Base-by-base conservation (phyloP, 352 stramenopile genomes). In the Globisporangium heterothallicum region DNA sequence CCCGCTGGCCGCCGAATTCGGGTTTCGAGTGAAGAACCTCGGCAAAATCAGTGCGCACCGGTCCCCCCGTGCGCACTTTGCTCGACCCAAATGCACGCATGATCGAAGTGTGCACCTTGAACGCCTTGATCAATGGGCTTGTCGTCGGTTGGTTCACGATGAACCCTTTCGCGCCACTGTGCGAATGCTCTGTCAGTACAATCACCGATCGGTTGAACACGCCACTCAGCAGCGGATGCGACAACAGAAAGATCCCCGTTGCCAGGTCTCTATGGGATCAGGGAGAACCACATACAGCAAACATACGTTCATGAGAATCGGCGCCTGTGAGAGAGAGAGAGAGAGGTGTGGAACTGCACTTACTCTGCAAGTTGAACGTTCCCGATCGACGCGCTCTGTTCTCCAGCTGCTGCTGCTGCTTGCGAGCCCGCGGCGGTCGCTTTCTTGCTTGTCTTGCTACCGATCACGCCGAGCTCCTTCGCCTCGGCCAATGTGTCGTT, bases 121-220 rank as follows among this genome's bases (percentile, higher is more conserved):
- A 94, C 7, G 58, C 51, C 22, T 71, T 71, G 46, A 70, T 67
- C 19, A 90, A 59, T 42, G 72, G 61, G n/a, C 74, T 79, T 18
- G 74, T 63, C 29, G 66, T 72, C 40, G 74, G 49, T 32, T 77
- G 72, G 53, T 91, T 93, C 27, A 94, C 70, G 26, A 94, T 90
- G 38, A 86, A 87, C 0, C 83, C 83, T 34, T 74, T 77, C 22
- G 78, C 83, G 18, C 72, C 74, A 14, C 80, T 59, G 6, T 25
- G 36, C 29, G 59, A 78, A 62, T 94, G 80, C 35, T 86, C 68
- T 0, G 81, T 92, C 6, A 94, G 58, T 24, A 92, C 53, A 36
- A 94, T 72, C 50, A 94, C 83, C 22, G 77, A 72, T 4, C 80
- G 78, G 49, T 64, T 74, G 56, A 94, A 94, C n/a, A 79, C 65